Base-by-base conservation (phyloP, 1,139 yeast genomes). In the Hyphopichia pseudoburtonii region DNA sequence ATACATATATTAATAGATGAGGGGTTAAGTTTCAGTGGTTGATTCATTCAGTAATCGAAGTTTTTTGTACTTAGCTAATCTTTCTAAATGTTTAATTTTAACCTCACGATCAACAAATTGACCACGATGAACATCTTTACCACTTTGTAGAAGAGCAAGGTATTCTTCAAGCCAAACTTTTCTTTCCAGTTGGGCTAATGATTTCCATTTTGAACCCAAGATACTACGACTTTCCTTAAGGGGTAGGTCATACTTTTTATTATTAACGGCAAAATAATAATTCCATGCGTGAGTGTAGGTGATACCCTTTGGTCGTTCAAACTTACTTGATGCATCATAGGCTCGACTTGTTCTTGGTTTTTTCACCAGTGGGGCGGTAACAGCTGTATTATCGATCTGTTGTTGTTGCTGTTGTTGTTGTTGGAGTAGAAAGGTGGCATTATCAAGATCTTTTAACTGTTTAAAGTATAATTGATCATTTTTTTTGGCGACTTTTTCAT, bases 211-310 rank as follows among this genome's bases (percentile, higher is more conserved):
- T n/a, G 35, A 41, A 9, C 56, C 51, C 16, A 56, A 50, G 18
- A 41, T 40, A 25, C 43, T 39, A 10, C 55, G 37, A 8, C 55
- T 46, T 26, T 47, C 54, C 30, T 44, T 47, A 23, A 38, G 32
- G 28, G 46, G 40, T 25, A 43, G 39, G 18, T 36, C 41, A 31
- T 42, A 50, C 17, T 45, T 34, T 12, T 47, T 41, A 35, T 52
- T 53, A 22, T 44, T 47, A 21, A 51, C 39, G 15, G 62, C 48
- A 36, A 52, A 45, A 40, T 45, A 63, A 41, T 62, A 65, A 48
- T 62, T 64, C 69, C 70, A 63, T 1, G 70, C 70, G 35, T 63
- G 58, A 12, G 57, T 59, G 42, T 53, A 52, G 9, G 62, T 56
- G 17, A 63, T 50, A 2, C 48, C 37, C n/a, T n/a, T n/a, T n/a